phyloP scores from a whole-genome alignment of 2,329 filamentous ascomycete genomes.

The Septoria linicola region DNA sequence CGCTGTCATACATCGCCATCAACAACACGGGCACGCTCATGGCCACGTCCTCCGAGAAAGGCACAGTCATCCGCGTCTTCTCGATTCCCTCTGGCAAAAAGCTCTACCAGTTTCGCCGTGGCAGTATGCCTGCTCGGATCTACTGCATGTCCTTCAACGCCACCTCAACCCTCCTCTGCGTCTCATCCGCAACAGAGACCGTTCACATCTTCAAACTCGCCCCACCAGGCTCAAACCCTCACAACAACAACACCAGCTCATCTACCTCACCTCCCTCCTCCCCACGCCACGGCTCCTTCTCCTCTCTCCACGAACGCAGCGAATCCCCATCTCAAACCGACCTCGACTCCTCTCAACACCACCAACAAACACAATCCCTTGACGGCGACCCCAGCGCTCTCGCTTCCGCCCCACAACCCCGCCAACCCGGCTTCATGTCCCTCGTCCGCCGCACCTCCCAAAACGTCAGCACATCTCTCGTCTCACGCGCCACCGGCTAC shows the following conservation, averaged over 20 bases:
- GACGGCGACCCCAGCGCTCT: conserved; percentile 27
- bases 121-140: conserved; percentile 92
- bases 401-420: conserved; percentile 40
- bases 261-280: conserved; percentile 32
- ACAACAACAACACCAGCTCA: conserved; percentile 18
- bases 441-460: conserved; percentile 94
- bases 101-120: conserved; percentile 91
- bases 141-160: conserved; percentile 99
- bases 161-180: conserved; percentile 86
- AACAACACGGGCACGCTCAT: conserved; percentile 90
- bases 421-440: conserved; percentile 78
- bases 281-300: conserved; percentile 28
- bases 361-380: conserved; percentile 35
- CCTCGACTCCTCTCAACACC: conserved; percentile 27
- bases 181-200: conserved; percentile 94
- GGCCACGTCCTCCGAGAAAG: conserved; percentile 94
- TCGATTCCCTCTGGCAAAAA: conserved; percentile 88
- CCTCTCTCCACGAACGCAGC: conserved; percentile 40
- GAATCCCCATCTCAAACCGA: conserved; percentile 39
- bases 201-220: conserved; percentile 90
- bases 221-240: conserved; percentile 41
- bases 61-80: conserved; percentile 95
- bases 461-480: conserved; percentile 84
- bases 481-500: conserved; percentile 86
- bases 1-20: conserved; percentile 83